phyloP scores from a whole-genome alignment of 768 basidiomycete genomes.

The Trametes punicea region DNA sequence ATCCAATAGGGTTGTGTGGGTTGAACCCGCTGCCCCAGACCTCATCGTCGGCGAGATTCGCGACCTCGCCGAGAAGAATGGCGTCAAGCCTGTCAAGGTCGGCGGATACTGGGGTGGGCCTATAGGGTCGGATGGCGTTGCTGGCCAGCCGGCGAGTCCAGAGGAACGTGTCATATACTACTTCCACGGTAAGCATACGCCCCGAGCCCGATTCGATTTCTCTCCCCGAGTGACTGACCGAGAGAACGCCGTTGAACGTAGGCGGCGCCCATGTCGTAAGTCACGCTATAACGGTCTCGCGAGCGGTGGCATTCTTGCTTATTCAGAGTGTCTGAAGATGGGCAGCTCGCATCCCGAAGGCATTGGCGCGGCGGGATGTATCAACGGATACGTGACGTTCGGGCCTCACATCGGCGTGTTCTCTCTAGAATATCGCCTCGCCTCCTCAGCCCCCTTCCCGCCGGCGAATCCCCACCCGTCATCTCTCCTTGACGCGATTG shows the following conservation, averaged over 20 bases:
- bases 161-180: slow-evolving; percentile 34
- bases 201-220: neutral
- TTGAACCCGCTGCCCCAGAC: no score
- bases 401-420: slow-evolving; percentile 29
- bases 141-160: slow-evolving; percentile 14
- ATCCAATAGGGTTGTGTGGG: no score
- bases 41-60: slow-evolving; percentile 4
- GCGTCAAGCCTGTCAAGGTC: slow-evolving; percentile 4
- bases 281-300: neutral
- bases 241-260: no score
- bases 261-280: neutral
- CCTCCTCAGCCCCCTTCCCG: slow-evolving; percentile 26
- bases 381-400: slow-evolving; percentile 16
- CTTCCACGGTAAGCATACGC: slow-evolving; percentile 27
- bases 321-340: neutral
- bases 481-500: slow-evolving; percentile 48
- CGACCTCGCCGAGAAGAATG: slow-evolving; percentile 3
- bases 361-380: neutral
- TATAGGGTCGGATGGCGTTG: slow-evolving; percentile 8
- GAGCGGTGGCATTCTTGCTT: neutral
- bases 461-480: slow-evolving; percentile 46
- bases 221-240: neutral
- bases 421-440: slow-evolving; percentile 47
- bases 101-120: slow-evolving; percentile 22
- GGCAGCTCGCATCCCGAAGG: neutral